Evolutionary conservation across 2,329 filamentous ascomycete species (phyloP).

Genomic region (Clonostachys sp.): DNA sequence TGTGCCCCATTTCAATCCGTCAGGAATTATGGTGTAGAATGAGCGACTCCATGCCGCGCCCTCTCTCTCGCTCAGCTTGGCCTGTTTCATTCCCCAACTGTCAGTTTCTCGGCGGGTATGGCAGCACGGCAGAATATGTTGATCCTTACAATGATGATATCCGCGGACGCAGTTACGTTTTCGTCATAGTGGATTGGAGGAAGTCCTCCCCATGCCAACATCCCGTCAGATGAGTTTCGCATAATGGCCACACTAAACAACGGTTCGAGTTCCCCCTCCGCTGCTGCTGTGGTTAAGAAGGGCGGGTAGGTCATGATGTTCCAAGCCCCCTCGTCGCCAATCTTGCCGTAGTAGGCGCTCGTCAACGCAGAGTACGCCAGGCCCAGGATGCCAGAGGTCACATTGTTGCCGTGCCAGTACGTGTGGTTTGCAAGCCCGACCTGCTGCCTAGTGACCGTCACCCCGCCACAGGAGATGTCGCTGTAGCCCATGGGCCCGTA

Average conservation of each 20-base stretch:
- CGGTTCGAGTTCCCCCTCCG: constrained; percentile 36
- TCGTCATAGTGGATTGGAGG: constrained; percentile 20
- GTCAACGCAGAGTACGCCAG: constrained; percentile 46
- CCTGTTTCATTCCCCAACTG: constrained; percentile 20
- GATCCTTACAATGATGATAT: constrained; percentile 38
- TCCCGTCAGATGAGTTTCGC: constrained; percentile 37
- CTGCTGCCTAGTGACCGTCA: constrained; percentile 38
- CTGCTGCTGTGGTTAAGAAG: constrained; percentile 42
- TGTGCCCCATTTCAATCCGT: constrained; percentile 38
- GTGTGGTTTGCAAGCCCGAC: constrained; percentile 43
- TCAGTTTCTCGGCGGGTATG: neutral
- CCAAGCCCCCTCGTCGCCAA: constrained; percentile 28
- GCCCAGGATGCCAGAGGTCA: constrained; percentile 45
- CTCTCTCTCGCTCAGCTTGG: constrained; percentile 30
- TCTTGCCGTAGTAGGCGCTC: constrained; percentile 36
- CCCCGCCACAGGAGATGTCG: constrained; percentile 38
- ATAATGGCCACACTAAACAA: constrained; percentile 43
- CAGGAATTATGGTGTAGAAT: constrained; percentile 48
- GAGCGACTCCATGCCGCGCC: constrained; percentile 39
- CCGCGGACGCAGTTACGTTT: constrained; percentile 15
- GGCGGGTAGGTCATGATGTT: constrained; percentile 38
- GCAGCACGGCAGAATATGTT: neutral
- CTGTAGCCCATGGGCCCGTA: constrained; percentile 40
- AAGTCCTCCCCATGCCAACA: constrained; percentile 42
- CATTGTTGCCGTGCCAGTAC: constrained; percentile 46